Evolutionary conservation across 2,329 filamentous ascomycete species (phyloP).

Genomic region (Hypoxylon sp.): DNA sequence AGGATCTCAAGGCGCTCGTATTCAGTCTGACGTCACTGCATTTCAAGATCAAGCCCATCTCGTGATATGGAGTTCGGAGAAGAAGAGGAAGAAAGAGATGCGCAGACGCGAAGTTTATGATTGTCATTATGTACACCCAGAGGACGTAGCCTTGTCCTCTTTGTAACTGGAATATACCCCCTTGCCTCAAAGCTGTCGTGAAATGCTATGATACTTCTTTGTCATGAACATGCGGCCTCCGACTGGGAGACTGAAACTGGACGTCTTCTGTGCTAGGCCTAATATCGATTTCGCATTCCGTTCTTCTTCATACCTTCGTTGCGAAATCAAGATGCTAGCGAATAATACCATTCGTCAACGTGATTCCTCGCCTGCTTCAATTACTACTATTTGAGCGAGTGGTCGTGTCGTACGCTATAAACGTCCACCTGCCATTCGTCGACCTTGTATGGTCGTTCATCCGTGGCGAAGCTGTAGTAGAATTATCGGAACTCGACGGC

Average conservation of each 20-base stretch:
- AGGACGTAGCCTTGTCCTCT: constrained; percentile 40
- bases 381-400: constrained; percentile 27
- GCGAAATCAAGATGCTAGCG: constrained; percentile 27
- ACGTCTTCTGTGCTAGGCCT: constrained; percentile 9
- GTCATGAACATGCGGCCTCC: constrained; percentile 31
- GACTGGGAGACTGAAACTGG: constrained; percentile 12
- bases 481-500: constrained; percentile 89
- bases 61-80: constrained; percentile 47
- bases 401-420: constrained; percentile 9
- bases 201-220: constrained; percentile 36
- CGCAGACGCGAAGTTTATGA: constrained; percentile 43
- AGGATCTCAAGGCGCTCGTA: constrained; percentile 95
- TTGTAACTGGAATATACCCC: constrained; percentile 49
- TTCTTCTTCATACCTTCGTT: constrained; percentile 19
- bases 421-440: constrained; percentile 16
- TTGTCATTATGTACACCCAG: constrained; percentile 46
- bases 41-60: constrained; percentile 94
- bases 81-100: neutral
- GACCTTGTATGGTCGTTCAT: constrained; percentile 14
- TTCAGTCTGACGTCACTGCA: constrained; percentile 97
- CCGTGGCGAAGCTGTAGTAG: constrained; percentile 11
- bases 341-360: constrained; percentile 18
- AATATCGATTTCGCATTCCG: constrained; percentile 18
- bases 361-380: constrained; percentile 13
- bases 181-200: constrained; percentile 40